Base-by-base conservation (phyloP, 139 green algal genomes). In the Coccomyxa sp. region DNA sequence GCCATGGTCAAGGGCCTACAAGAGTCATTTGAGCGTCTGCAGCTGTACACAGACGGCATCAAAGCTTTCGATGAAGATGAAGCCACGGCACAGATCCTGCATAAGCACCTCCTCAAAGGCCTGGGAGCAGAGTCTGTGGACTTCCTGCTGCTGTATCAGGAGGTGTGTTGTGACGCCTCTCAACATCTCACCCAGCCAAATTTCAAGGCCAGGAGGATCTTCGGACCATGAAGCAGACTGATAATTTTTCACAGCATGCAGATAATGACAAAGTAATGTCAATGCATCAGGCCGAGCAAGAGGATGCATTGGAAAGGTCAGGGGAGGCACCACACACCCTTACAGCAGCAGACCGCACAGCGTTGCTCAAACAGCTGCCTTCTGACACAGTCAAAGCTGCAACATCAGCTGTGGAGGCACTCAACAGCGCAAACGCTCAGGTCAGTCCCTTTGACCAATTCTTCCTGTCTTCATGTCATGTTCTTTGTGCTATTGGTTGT, bases 51-150 rank as follows among this genome's bases (percentile, higher is more conserved):
- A 0, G 83, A 86, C 45, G 94, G 93, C 74, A 86, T 87, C 23
- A 86, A 92, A 60, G 75, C 90, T 30, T 91, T 92, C 18, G 79
- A 58, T 51, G 83, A 66, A 0, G 90, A 94, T 58, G 89, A 91
- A 45, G 84, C 83, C 7, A 83, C 84, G 13, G 23, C 57, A 59
- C 28, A 82, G 10, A 76, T 83, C 58, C 81, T 96, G 80, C 80
- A 90, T 68, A 85, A 87, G 13, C 94, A 97, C 86, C 83, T 95
- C 67, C 81, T 97, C 79, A 89, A 92, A 76, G 91, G 79, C 21
- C 80, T 80, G 10, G 94, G 82, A 32, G 76, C 82, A 0, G 89
- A 92, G 38, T 82, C 86, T 18, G 76, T 87, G 30, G 94, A 97
- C 77, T 67, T 84, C n/a, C 78, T 96, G 79, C 88, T 97, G 68